Percentiles rank a stretch among this genome's conserved stretches.
Evolutionary conservation across 116 monocot genomes (phyloP).

Genomic region (Zostera marina): DNA sequence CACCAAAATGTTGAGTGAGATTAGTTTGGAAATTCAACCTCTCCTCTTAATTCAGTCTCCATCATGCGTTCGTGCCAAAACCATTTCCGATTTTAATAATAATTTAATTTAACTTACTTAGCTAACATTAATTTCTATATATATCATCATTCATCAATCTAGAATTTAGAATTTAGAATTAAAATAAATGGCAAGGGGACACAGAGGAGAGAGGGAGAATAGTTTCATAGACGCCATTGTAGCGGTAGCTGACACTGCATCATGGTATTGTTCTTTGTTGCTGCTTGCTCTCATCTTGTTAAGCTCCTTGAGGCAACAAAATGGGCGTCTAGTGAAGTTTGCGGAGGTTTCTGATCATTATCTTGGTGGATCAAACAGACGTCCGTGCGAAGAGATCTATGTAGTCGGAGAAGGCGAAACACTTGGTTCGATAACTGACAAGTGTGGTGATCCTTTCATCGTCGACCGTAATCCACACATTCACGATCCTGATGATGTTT

Average conservation of each 20-base stretch:
- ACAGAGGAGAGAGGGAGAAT: not conserved
- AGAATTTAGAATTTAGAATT: no score
- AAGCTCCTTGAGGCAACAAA: conserved; percentile 19
- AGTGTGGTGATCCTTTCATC: conserved; percentile 75
- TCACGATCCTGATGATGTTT: conserved; percentile 75
- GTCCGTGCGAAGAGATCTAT: conserved; percentile 63
- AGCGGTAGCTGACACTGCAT: conserved; percentile 20
- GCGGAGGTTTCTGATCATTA: no score
- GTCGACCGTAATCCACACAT: conserved; percentile 76
- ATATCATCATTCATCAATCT: no score
- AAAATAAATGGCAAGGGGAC: no score
- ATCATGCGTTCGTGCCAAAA: no score
- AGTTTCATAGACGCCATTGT: not conserved
- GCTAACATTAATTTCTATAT: no score
- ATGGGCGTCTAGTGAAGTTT: not conserved
- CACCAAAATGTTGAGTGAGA: no score
- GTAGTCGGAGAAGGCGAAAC: conserved; percentile 82
- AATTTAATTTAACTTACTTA: no score
- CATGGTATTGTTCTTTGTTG: conserved; percentile 27
- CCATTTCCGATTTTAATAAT: no score
- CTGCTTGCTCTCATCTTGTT: conserved; percentile 34
- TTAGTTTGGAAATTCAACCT: no score
- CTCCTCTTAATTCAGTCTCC: no score
- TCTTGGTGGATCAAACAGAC: not conserved
- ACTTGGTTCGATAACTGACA: conserved; percentile 69